phyloP scores from a whole-genome alignment of 805 yeast genomes.

The Schwanniomyces yamadae region DNA sequence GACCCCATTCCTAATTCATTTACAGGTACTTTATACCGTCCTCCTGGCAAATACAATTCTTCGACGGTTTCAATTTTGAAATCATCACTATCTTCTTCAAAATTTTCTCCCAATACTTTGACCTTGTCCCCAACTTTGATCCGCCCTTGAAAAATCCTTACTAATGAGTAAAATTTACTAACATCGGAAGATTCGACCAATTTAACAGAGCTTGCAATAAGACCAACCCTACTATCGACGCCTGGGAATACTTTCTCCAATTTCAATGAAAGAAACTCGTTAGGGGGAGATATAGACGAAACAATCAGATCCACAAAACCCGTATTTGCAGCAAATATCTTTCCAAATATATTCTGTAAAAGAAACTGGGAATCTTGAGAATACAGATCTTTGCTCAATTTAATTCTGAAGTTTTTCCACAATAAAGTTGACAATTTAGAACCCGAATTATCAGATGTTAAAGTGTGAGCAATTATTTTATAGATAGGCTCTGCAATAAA shows the following conservation, averaged over 20 bases:
- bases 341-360: constrained; percentile 50
- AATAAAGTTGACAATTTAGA: constrained; percentile 42
- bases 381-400: constrained; percentile 38
- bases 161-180: constrained; percentile 52
- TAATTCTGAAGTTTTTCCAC: constrained; percentile 47
- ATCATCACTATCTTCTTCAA: constrained; percentile 53
- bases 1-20: constrained; percentile 59
- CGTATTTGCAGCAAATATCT: constrained; percentile 49
- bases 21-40: constrained; percentile 63
- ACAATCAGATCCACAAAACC: constrained; percentile 55
- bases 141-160: constrained; percentile 62
- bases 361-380: constrained; percentile 60
- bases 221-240: background rate
- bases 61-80: constrained; percentile 39
- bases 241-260: background rate
- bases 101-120: constrained; percentile 56
- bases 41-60: constrained; percentile 57
- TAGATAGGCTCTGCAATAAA: constrained; percentile 80
- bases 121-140: constrained; percentile 48
- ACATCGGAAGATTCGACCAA: constrained; percentile 57
- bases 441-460: constrained; percentile 49
- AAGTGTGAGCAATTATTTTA: constrained; percentile 61
- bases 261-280: constrained; percentile 11
- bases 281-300: constrained; percentile 27
- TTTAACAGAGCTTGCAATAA: constrained; percentile 42